A percentile compares a stretch with the other conserved stretches of the same genome.
Conservation (phyloP, 164 flowering plant genomes). For the Vitis cinerea region DNA sequence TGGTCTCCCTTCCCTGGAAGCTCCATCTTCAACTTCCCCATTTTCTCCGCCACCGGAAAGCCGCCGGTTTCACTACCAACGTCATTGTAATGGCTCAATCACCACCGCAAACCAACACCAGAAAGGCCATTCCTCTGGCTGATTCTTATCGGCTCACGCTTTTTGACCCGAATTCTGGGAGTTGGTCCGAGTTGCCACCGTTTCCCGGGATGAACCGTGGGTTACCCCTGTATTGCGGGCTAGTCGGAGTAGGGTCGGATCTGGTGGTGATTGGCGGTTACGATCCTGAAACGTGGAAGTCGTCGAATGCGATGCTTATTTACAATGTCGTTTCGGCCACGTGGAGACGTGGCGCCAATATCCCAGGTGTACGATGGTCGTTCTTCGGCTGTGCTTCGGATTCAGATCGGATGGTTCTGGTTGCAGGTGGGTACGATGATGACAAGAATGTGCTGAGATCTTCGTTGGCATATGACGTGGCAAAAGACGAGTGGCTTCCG, state of each 20-base stretch:
- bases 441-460: constrained; percentile 2
- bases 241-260: neutral
- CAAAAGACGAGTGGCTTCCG: neutral
- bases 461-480: neutral
- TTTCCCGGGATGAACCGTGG: neutral
- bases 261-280: neutral
- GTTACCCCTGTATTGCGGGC: neutral
- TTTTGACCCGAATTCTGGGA: neutral
- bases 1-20: neutral
- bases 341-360: neutral
- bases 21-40: neutral
- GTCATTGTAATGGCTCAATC: neutral
- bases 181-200: neutral
- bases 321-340: neutral
- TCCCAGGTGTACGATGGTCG: no score
- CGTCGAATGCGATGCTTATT: neutral
- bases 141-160: neutral
- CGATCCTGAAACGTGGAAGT: neutral
- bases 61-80: neutral
- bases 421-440: neutral
- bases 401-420: neutral
- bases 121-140: no score
- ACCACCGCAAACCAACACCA: neutral
- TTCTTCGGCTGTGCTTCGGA: no score
- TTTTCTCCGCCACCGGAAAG: neutral